Evolutionary conservation across 1,284 basidiomycete species (phyloP).

Genomic region (Ganoderma multipileum): DNA sequence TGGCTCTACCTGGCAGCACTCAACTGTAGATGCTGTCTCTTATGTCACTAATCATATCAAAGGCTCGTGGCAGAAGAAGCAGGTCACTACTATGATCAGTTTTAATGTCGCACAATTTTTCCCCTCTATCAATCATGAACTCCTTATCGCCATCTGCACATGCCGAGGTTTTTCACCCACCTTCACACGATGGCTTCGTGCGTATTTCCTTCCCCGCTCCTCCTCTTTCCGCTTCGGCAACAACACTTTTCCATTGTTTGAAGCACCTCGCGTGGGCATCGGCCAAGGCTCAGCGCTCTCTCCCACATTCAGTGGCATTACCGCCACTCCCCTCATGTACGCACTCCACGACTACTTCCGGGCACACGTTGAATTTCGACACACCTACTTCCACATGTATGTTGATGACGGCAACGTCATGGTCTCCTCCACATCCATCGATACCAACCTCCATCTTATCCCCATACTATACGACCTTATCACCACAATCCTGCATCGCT

Average conservation of each 20-base stretch:
- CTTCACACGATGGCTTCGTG: conserved; percentile 3
- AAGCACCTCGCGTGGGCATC: conserved; percentile 1
- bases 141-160: conserved; percentile 1
- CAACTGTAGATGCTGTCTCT: background rate
- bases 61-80: background rate
- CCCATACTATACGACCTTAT: background rate
- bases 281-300: conserved; percentile 29
- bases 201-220: conserved; percentile 7
- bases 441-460: background rate
- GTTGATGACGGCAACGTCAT: conserved; percentile 27
- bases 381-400: conserved; percentile 4
- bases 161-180: conserved; percentile 7
- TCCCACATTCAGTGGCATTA: conserved; percentile 19
- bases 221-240: conserved; percentile 16
- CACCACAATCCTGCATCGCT: background rate
- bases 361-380: background rate
- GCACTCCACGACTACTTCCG: background rate
- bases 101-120: conserved; percentile 20
- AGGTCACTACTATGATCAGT: background rate
- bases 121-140: conserved; percentile 17
- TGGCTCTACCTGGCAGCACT: background rate
- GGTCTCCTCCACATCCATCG: background rate
- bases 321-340: conserved; percentile 16
- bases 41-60: background rate
- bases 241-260: background rate